phyloP scores from a whole-genome alignment of 257 asterid species.

The Salvia rosmarinus region DNA sequence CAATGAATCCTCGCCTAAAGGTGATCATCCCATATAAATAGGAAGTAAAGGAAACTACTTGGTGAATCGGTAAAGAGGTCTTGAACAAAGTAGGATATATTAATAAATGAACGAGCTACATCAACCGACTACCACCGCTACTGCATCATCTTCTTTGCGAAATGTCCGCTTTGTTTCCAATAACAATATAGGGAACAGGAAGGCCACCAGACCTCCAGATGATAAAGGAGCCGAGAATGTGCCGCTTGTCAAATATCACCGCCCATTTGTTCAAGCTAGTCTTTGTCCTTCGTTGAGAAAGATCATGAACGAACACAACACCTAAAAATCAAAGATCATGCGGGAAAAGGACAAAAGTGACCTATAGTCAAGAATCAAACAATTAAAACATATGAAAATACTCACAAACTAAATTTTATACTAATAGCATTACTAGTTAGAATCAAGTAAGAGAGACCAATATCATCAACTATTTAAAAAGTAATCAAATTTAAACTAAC shows the following conservation, averaged over 20 bases:
- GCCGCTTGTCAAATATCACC: constrained; percentile 79
- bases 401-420: not conserved
- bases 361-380: constrained; percentile 29
- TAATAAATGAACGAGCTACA: constrained; percentile 59
- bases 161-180: constrained; percentile 93
- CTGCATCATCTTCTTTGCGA: constrained; percentile 69
- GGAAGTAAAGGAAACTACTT: too few relatives aligned
- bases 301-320: constrained; percentile 93
- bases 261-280: constrained; percentile 95
- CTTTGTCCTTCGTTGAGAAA: constrained; percentile 94
- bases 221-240: constrained; percentile 95
- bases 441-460: not conserved
- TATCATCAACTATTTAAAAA: not conserved
- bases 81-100: too few relatives aligned
- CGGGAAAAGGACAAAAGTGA: constrained; percentile 25
- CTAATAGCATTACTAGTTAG: not conserved
- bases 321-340: constrained; percentile 53
- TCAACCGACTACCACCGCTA: constrained; percentile 95
- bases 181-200: constrained; percentile 87
- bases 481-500: not conserved
- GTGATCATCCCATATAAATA: too few relatives aligned
- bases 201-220: constrained; percentile 96
- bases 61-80: too few relatives aligned
- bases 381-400: not conserved
- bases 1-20: too few relatives aligned